Percentiles rank a stretch among this genome's conserved stretches.
Evolutionary conservation across 2,329 filamentous ascomycete species (phyloP).

Genomic region (Canariomyces notabilis): DNA sequence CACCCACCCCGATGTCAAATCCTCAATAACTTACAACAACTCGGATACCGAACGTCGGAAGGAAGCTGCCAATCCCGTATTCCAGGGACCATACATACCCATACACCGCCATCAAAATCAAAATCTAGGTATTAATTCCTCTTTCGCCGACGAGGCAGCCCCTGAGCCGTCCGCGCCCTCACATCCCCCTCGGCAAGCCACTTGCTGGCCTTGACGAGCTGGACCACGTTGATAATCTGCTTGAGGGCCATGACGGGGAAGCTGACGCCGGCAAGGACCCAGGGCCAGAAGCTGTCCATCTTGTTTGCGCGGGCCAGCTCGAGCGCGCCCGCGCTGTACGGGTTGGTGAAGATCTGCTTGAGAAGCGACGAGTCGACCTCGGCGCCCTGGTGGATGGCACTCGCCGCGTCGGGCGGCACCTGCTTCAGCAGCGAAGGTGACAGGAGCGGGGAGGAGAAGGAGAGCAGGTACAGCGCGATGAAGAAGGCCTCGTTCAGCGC

Average conservation of each 20-base stretch:
- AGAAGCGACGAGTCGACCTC: constrained; percentile 66
- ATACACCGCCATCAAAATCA: constrained; percentile 22
- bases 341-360: constrained; percentile 74
- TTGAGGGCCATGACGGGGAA: constrained; percentile 86
- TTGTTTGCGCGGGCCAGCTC: constrained; percentile 94
- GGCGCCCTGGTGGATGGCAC: constrained; percentile 57
- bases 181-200: constrained; percentile 92
- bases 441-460: constrained; percentile 86
- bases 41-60: background rate
- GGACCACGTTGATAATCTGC: constrained; percentile 89
- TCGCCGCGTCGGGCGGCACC: constrained; percentile 48
- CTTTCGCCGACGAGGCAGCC: constrained; percentile 46
- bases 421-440: constrained; percentile 75
- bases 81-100: background rate
- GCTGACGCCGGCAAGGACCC: constrained; percentile 76
- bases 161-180: constrained; percentile 52
- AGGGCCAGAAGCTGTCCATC: constrained; percentile 66
- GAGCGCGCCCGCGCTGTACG: constrained; percentile 86
- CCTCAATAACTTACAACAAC: background rate
- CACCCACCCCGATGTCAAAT: background rate
- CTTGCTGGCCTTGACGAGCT: constrained; percentile 86
- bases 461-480: constrained; percentile 95
- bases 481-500: constrained; percentile 93
- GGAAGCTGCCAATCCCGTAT: background rate
- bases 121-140: constrained; percentile 5